Base-by-base conservation (phyloP, 441 rosid species). In the Pelargonium myrrhifolium region DNA sequence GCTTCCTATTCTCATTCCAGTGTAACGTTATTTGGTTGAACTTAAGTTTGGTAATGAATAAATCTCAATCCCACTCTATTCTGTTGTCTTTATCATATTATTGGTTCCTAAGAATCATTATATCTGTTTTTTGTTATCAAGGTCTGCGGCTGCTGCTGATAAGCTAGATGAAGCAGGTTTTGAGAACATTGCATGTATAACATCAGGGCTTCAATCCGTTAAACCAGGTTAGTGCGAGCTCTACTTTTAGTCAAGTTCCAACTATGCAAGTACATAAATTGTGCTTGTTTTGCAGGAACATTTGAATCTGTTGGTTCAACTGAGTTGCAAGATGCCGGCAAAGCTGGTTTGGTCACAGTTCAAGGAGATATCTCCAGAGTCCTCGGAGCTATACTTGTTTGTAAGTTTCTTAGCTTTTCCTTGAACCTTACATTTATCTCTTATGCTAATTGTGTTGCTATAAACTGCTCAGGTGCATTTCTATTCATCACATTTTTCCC, bases 351-450 rank as follows among this genome's bases (percentile, higher is more conserved):
- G 80, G 72, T 90, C 43, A 89, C 91, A 10, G 20, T 93, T 70
- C 98, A 93, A 84, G 98, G 98, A 74, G 80, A 90, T 79, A 88
- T 93, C 80, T 93, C 98, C 17, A 96, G 96, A 65, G 92, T 93
- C 11, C 86, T 93, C 4, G 96, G 97, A 77, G 90, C 98, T 6
- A 89, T 90, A 47, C 98, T 93, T n/a, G 69, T 93, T 74, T 93
- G 98, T 93, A 82, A 85, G 95, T 83, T 65, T 42, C 26, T 20
- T 56, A 9, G 9, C 8, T 14, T 53, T 31, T 10, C 37, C 9
- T 14, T 66, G 37, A 51, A 31, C 26, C 66, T 43, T 59, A 66
- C 64, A 24, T 14, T 43, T 5, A 21, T 42, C 17, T 6, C 42
- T 65, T 63, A 14, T 59, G 2, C 6, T 59, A 10, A 9, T 17